Conservation (phyloP, 257 asterid species). For the Rhazya stricta region DNA sequence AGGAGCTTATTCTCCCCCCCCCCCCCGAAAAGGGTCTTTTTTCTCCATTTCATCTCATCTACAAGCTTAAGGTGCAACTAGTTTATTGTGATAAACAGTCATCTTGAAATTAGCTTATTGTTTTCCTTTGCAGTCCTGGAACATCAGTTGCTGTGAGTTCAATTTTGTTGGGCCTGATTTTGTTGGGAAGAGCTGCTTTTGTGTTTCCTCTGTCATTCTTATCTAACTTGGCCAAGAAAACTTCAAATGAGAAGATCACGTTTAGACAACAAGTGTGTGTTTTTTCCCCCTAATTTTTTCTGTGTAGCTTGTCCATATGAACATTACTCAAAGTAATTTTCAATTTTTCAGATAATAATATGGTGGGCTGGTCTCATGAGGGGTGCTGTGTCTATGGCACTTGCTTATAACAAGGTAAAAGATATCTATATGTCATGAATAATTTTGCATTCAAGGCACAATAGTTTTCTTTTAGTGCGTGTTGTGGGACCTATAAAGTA, state of each 20-base stretch:
- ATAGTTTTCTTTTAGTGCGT: background rate
- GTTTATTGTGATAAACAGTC: background rate
- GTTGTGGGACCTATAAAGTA: background rate
- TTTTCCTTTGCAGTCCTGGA: conserved; percentile 31
- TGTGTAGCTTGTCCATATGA: conserved; percentile 3
- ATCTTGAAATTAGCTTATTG: background rate
- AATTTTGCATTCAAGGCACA: background rate
- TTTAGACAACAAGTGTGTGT: conserved; percentile 34
- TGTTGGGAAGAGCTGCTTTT: conserved; percentile 41
- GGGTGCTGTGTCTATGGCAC: conserved; percentile 45
- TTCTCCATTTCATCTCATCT: too few species aligned
- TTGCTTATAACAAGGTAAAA: conserved; percentile 41
- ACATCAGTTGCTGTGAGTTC: conserved; percentile 34
- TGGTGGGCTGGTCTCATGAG: conserved; percentile 52
- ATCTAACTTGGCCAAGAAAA: conserved; percentile 35
- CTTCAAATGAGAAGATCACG: conserved; percentile 22
- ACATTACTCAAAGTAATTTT: background rate
- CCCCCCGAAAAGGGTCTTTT: background rate
- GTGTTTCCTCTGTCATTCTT: conserved; percentile 39
- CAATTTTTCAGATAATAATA: conserved; percentile 29
- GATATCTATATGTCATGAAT: background rate
- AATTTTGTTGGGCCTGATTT: conserved; percentile 28
- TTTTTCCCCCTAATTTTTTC: background rate
- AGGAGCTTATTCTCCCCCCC: background rate
- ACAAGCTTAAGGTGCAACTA: background rate